Percentiles rank a stretch among this genome's conserved stretches.
Conservation (phyloP, 805 yeast species). For the Wickerhamiella cacticola region DNA sequence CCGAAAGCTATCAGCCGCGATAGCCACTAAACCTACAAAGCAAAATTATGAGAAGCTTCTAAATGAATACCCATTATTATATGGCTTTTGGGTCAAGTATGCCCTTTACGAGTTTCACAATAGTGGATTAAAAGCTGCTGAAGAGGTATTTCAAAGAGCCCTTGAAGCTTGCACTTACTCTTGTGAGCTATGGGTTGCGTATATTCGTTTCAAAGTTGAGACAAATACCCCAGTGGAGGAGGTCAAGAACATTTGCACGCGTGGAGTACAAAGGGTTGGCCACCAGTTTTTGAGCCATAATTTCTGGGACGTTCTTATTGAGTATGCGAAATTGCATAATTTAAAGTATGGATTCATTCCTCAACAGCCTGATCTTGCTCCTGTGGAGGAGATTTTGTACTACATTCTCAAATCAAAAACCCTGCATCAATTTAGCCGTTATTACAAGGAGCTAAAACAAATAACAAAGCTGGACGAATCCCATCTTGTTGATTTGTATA, state of each 20-base stretch:
- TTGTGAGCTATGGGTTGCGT: constrained; percentile 31
- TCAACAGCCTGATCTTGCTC: background rate
- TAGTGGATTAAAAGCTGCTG: constrained; percentile 26
- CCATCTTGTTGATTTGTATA: constrained; percentile 41
- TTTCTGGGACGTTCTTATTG: constrained; percentile 70
- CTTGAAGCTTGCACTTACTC: constrained; percentile 25
- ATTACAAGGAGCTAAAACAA: constrained; percentile 37
- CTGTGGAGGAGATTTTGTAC: constrained; percentile 4
- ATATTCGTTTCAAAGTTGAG: constrained; percentile 28
- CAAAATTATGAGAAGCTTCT: constrained; percentile 24
- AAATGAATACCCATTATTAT: constrained; percentile 28
- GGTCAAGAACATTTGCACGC: constrained; percentile 31
- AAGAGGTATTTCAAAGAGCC: constrained; percentile 30
- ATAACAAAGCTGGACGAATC: constrained; percentile 26
- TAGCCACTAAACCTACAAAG: background rate
- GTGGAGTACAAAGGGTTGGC: constrained; percentile 46
- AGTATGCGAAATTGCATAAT: constrained; percentile 40
- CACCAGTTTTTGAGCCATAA: constrained; percentile 62
- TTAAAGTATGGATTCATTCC: background rate
- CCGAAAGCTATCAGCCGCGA: background rate
- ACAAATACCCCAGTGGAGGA: constrained; percentile 20
- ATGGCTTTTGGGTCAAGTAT: constrained; percentile 34
- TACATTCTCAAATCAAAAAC: constrained; percentile 11
- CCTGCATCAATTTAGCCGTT: constrained; percentile 74
- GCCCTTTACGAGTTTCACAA: constrained; percentile 31